Conservation (phyloP, 1,139 yeast species). For the Pichia norvegensis region DNA sequence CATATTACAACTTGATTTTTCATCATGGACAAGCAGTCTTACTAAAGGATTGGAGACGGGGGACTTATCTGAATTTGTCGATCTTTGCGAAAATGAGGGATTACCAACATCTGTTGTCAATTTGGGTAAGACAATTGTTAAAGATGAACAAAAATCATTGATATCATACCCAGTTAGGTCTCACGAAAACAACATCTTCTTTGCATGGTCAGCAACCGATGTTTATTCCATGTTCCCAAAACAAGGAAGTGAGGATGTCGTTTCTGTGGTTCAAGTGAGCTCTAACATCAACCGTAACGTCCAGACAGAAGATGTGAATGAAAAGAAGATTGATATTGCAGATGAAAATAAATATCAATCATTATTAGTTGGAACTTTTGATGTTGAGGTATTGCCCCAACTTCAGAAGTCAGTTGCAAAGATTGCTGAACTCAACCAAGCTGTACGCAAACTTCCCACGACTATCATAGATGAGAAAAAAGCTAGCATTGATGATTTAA, state of each 20-base stretch:
- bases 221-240: constrained; percentile 15
- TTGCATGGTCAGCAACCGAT: constrained; percentile 20
- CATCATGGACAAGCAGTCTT: constrained; percentile 22
- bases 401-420: constrained; percentile 7
- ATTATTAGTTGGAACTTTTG: constrained; percentile 5
- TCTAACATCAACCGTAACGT: neutral
- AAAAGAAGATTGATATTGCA: neutral
- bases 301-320: neutral
- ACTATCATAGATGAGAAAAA: constrained; percentile 12
- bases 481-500: constrained; percentile 13
- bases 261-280: constrained; percentile 7
- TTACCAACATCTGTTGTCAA: constrained; percentile 20
- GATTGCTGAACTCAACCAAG: constrained; percentile 13
- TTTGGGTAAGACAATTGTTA: constrained; percentile 15
- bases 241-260: constrained; percentile 1
- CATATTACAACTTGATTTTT: constrained; percentile 23
- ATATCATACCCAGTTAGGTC: constrained; percentile 11
- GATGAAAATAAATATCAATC: constrained; percentile 1
- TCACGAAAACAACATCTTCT: constrained; percentile 18
- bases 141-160: constrained; percentile 1
- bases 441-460: constrained; percentile 9
- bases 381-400: constrained; percentile 7
- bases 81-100: constrained; percentile 8
- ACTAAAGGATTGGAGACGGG: constrained; percentile 14
- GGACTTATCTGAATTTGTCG: constrained; percentile 13